Evolutionary conservation across 2,329 filamentous ascomycete species (phyloP).

Genomic region (Penicillium sp.): DNA sequence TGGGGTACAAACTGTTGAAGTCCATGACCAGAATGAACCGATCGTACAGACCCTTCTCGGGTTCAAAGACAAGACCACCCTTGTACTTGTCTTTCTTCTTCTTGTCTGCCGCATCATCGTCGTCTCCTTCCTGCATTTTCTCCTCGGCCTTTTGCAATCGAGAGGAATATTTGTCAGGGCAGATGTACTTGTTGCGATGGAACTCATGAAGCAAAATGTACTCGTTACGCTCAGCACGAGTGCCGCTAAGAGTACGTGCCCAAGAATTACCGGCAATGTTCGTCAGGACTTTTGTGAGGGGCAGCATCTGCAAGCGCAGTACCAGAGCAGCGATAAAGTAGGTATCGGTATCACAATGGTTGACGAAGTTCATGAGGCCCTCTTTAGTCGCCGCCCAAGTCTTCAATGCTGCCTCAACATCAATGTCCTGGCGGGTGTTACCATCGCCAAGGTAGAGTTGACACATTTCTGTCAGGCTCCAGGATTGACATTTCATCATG

Average conservation of each 20-base stretch:
- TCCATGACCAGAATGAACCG: conserved; percentile 99
- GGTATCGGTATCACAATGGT: conserved; percentile 90
- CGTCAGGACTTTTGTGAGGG: conserved; percentile 88
- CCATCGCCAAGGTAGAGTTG: conserved; percentile 73
- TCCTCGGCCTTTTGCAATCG: conserved; percentile 69
- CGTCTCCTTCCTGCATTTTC: conserved; percentile 60
- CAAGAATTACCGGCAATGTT: conserved; percentile 97
- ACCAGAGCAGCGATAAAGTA: conserved; percentile 92
- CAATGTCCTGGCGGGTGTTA: conserved; percentile 71
- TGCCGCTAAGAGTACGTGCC: conserved; percentile 92
- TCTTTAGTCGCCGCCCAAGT: conserved; percentile 78
- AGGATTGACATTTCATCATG: conserved; percentile 96
- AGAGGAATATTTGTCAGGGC: conserved; percentile 85
- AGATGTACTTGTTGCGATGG: conserved; percentile 94
- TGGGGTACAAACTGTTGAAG: conserved; percentile 98
- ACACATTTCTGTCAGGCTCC: conserved; percentile 98
- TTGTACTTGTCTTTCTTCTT: conserved; percentile 99
- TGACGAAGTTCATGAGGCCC: conserved; percentile 87
- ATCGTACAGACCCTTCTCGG: conserved; percentile 95
- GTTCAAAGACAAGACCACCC: conserved; percentile 95
- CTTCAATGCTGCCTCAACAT: conserved; percentile 79
- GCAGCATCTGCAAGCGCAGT: conserved; percentile 81
- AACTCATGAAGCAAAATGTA: conserved; percentile 99
- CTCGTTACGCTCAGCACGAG: conserved; percentile 93
- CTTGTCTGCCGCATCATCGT: conserved; percentile 59